Percentiles rank a stretch among this genome's conserved stretches.
phyloP scores from a whole-genome alignment of 257 asterid genomes.

The Solanum lycopersicoides region DNA sequence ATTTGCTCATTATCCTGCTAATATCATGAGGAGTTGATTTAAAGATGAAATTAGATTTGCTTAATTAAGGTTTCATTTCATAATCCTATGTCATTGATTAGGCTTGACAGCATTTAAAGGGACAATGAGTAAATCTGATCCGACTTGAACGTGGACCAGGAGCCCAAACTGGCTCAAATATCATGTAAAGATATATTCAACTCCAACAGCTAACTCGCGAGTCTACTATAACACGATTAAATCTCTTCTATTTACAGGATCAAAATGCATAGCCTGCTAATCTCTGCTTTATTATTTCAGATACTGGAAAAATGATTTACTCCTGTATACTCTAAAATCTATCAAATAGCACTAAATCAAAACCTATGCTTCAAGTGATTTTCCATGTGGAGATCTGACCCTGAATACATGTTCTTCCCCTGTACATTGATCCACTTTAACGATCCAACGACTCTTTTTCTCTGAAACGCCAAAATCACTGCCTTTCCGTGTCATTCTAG shows the following conservation, averaged over 20 bases:
- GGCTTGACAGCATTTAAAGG: too few species aligned
- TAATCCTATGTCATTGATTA: too few species aligned
- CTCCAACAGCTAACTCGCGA: too few species aligned
- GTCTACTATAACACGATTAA: not conserved
- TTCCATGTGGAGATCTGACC: conserved; percentile 22
- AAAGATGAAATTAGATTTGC: too few species aligned
- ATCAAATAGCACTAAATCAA: not conserved
- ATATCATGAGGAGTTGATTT: too few species aligned
- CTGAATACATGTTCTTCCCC: conserved; percentile 66
- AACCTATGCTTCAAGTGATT: not conserved
- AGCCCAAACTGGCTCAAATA: too few species aligned
- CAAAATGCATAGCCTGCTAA: not conserved
- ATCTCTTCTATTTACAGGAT: not conserved
- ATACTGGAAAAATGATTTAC: not conserved
- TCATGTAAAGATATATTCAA: too few species aligned
- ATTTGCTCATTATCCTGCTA: too few species aligned
- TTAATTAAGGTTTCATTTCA: too few species aligned
- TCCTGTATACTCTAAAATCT: not conserved
- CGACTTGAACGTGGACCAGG: too few species aligned
- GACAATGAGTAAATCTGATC: too few species aligned
- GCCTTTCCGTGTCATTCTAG: not conserved
- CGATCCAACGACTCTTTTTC: not conserved
- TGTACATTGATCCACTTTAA: conserved; percentile 37
- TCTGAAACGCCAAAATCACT: not conserved
- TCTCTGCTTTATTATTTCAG: not conserved